These are phyloP conservation scores for Hypoxylon trugodes DNA, from an alignment of 495 filamentous ascomycete species.

Conservation along the genomic window DNA sequence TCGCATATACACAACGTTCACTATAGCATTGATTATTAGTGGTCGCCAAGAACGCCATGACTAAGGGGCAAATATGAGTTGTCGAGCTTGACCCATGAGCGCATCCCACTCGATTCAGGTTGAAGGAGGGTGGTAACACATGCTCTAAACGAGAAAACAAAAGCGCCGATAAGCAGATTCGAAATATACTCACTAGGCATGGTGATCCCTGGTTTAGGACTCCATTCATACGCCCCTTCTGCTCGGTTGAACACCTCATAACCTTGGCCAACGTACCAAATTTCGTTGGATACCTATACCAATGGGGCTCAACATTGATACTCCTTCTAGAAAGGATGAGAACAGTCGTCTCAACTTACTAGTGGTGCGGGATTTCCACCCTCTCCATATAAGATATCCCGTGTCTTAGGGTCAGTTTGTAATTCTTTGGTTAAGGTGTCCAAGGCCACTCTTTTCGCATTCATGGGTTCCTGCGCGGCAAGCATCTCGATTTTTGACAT, in stretches of 20 bases:
- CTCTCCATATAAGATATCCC: constrained; percentile 24
- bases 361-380: constrained; percentile 27
- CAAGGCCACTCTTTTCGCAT: constrained; percentile 45
- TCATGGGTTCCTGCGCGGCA: constrained; percentile 44
- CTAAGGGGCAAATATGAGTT: constrained; percentile 5
- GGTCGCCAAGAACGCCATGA: neutral
- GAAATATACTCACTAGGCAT: constrained; percentile 28
- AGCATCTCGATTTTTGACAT: constrained; percentile 48
- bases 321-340: constrained; percentile 2
- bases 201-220: constrained; percentile 4
- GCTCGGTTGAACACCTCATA: constrained; percentile 44
- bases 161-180: neutral
- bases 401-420: constrained; percentile 31
- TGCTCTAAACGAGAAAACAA: constrained; percentile 4
- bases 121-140: constrained; percentile 11
- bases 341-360: constrained; percentile 38
- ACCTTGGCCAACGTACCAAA: constrained; percentile 68
- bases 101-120: neutral
- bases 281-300: constrained; percentile 48
- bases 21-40: constrained; percentile 21
- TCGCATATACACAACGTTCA: constrained; percentile 42
- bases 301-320: constrained; percentile 17
- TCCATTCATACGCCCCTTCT: constrained; percentile 17
- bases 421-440: constrained; percentile 45
- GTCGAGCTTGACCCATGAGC: neutral